Base-by-base conservation (phyloP, 345 rosid species). In the Aquilaria sinensis region DNA sequence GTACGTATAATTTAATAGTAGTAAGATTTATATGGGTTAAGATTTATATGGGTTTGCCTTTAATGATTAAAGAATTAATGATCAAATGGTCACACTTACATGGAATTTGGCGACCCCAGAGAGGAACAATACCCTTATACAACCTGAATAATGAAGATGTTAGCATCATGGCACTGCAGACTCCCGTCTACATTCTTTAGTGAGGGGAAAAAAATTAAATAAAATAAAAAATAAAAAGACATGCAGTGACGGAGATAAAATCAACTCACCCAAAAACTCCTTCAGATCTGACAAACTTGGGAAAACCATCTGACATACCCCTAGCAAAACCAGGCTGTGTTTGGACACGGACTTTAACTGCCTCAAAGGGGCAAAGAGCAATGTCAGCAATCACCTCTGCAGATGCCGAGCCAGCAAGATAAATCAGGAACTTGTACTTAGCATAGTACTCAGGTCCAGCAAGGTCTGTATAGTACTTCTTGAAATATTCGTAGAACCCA, bases 91-190 rank as follows among this genome's bases (percentile, higher is more conserved):
- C 41, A 31, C 51, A 77, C 94, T 83, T 77, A 88, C 97, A 91
- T 56, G 97, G 97, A 78, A 88, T 88, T 65, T 91, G 97, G 66
- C 97, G 96, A 51, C 96, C 97, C 96, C 94, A 91, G 6, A 91
- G 90, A 45, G 97, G 97, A 73, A 74, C 96, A 54, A 91, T 48
- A 57, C 96, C 97, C 75, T 88, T 91, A 65, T 91, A 91, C 85
- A 91, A 75, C 69, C 97, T 91, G 80, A 62, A 71, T 45, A 53
- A 54, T 37, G 7, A 37, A 37, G 43, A 4, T 37, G 51, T 70
- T 47, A 71, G 49, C 50, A 51, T 37, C 43, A 37, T 37, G 43
- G 43, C 43, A 37, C 5, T 37, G 43, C 43, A 37, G 43, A 37
- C 8, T 37, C 43, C 43, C 43, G 43, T 37, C 43, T 3, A 37